Evolutionary conservation across 768 basidiomycete genomes (phyloP).

Genomic region (Auricularia sp.): DNA sequence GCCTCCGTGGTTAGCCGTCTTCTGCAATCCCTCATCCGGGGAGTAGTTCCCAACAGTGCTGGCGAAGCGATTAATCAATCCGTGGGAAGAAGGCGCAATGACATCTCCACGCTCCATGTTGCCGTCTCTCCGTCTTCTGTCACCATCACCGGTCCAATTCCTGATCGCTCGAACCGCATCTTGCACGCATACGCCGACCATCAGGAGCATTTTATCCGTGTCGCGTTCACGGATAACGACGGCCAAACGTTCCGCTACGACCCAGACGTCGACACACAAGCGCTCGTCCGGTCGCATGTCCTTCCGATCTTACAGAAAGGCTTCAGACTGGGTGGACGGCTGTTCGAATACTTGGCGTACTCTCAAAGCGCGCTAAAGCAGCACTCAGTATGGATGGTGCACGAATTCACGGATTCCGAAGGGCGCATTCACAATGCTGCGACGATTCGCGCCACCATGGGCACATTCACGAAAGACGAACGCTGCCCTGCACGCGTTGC

Average conservation of each 20-base stretch:
- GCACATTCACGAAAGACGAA: constrained; percentile 37
- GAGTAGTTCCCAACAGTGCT: no score
- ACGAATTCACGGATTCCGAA: constrained; percentile 32
- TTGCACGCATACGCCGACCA: constrained; percentile 30
- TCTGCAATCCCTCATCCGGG: neutral
- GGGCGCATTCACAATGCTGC: constrained; percentile 28
- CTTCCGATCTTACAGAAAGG: constrained; percentile 35
- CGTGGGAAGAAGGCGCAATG: neutral
- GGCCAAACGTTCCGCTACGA: constrained; percentile 38
- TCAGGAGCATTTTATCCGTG: constrained; percentile 49
- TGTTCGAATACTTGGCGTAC: constrained; percentile 58
- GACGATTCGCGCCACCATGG: constrained; percentile 44
- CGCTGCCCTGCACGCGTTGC: constrained; percentile 59
- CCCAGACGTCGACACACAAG: constrained; percentile 41
- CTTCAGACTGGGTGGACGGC: constrained; percentile 40
- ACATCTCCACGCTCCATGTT: constrained; percentile 13
- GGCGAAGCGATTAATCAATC: no score
- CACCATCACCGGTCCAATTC: constrained; percentile 41
- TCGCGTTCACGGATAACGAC: constrained; percentile 55
- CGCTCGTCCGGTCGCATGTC: constrained; percentile 39
- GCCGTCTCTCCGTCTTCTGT: constrained; percentile 46
- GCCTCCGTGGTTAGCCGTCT: neutral
- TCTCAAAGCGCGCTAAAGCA: constrained; percentile 65
- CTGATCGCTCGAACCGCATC: constrained; percentile 52
- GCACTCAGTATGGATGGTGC: constrained; percentile 60